Evolutionary conservation across 495 filamentous ascomycete genomes (phyloP).

Genomic region (Jackrogersella multiformis): DNA sequence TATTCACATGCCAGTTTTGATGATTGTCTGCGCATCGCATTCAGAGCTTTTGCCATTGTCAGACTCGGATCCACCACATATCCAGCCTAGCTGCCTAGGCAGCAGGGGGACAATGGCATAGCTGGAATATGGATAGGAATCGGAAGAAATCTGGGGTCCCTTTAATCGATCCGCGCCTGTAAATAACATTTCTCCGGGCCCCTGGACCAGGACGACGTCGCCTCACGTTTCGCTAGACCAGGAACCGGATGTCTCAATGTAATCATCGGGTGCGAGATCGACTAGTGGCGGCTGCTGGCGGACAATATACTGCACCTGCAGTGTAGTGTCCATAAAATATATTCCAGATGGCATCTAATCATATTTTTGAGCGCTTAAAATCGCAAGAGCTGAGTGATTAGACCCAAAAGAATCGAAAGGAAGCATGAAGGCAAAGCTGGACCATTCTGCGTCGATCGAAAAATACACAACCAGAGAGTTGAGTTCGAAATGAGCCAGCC

Average conservation of each 20-base stretch:
- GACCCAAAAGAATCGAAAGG: background rate
- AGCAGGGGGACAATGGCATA: no score
- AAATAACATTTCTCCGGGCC: background rate
- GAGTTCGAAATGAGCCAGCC: background rate
- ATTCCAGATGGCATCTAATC: background rate
- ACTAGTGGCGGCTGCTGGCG: background rate
- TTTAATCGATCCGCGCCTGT: background rate
- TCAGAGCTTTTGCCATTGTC: no score
- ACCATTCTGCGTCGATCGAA: background rate
- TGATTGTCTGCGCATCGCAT: background rate
- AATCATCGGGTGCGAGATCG: background rate
- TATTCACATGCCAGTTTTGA: background rate
- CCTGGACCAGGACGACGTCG: background rate
- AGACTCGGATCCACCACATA: background rate
- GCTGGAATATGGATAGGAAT: no score
- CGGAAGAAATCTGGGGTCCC: background rate
- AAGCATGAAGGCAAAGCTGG: background rate
- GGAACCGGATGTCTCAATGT: background rate
- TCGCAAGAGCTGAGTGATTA: background rate
- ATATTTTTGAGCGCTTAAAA: background rate
- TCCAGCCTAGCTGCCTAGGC: no score
- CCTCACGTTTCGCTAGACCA: background rate
- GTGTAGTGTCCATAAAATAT: background rate
- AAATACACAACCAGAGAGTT: background rate
- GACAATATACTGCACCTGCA: background rate